Base-by-base conservation (phyloP, 2,329 filamentous ascomycete species). In the Nothomitra cinnamomea region DNA sequence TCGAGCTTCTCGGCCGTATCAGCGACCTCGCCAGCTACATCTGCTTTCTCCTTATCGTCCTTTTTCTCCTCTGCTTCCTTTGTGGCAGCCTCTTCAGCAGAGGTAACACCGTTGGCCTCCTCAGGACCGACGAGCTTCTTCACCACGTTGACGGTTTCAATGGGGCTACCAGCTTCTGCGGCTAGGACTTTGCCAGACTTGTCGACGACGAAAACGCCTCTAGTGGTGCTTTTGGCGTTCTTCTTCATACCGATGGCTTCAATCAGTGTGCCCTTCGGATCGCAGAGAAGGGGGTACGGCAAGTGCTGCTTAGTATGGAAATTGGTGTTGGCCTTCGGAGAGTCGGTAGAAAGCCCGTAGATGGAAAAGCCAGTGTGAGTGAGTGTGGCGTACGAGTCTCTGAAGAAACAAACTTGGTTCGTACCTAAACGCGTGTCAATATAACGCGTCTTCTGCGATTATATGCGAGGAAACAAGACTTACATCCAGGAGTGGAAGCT, bases 401-500 rank as follows among this genome's bases (percentile, higher is more conserved):
- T 84, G 77, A 98, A 96, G 60, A 90, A 74, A 70, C 89, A 95
- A 57, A 77, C 92, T 75, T 98, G 92, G 56, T 76, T 92, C 54
- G 88, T 96, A 75, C 90, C 89, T 95, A 57, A 28, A n/a, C 24
- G 28, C 24, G 24, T 32, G 38, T 59, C 13, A 58, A 53, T 38
- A 58, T 32, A n/a, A 38, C 21, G 43, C 43, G 28, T 45, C 5
- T 25, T 35, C 21, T 45, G 21, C 7, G 42, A 48, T 10, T 38
- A 51, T 6, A 51, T 49, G 13, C 52, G 40, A n/a, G 48, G 24
- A 53, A n/a, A 21, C 25, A 8, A 67, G 54, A 71, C 87, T 78
- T 80, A 95, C 90, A 96, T 58, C 90, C 90, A 38, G 87, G 87
- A 21, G 92, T 98, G 25, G 85, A 92, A 12, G 92, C 92, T 70